Evolutionary conservation across 2,329 filamentous ascomycete genomes (phyloP), one percentile per base, ranked within the genome.

Genomic region (Endoconidiophora laricicola): DNA sequence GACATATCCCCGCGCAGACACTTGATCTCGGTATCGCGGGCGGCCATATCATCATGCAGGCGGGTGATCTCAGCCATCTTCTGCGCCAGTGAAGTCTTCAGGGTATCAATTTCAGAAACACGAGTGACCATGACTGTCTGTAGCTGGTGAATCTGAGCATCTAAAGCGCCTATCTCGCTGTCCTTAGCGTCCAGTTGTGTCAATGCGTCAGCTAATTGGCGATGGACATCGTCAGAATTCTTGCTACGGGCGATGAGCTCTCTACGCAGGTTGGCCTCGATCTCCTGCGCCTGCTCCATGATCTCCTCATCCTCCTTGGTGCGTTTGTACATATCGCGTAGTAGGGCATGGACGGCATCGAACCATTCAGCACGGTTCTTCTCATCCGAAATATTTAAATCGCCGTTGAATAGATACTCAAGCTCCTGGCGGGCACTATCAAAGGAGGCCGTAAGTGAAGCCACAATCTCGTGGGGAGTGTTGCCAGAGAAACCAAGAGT

Each of bases 331-430:
- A 79, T 65, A 12, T 66, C 63, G 2, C 72, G 69, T 2, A 80
- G 66, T 0, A 69, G 65, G 0, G 58, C 58, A 0, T 79, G 66
- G 4, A 79, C 59, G 10, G 78, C 65, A 51, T 76, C 72, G 0
- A 81, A 66, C 0, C 80, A 67, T 47, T 73, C 68, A 1, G 71
- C 70, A 2, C 75, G 75, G 46, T 70, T 69, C 0, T 69, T 69
- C 0, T 67, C 68, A 0, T 77, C 62, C 0, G 74, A 72, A 0
- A 77, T 65, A 0, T 67, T 57, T n/a, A 72, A 63, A 58, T 80
- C 76, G 4, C 76, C 76, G 0, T 76, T 76, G 0, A 69, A 73
- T 18, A 79, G 66, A 57, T 79, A 79, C 59, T 80, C 77, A 2
- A 80, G 69, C 56, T 80, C 76, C 0, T 79, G 62, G 1, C 77